Base-by-base conservation (phyloP, 139 green algal species). In the Bryopsis sp. region DNA sequence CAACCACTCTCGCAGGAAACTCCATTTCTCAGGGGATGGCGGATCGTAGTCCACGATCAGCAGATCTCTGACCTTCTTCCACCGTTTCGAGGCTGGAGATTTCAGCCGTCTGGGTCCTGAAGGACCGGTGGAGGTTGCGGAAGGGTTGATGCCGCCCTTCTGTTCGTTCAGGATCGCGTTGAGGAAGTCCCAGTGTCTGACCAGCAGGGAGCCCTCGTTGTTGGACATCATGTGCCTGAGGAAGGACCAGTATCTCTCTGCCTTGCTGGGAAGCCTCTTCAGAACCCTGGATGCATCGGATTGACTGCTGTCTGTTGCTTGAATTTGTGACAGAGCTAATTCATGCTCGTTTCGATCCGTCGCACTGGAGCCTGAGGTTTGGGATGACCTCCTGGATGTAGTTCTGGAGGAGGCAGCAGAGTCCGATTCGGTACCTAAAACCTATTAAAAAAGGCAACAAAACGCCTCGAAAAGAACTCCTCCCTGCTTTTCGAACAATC, bases 131-230 rank as follows among this genome's bases (percentile, higher is more conserved):
- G n/a, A n/a, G n/a, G n/a, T n/a, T n/a, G n/a, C n/a, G n/a, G n/a
- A n/a, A n/a, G n/a, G n/a, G n/a, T n/a, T n/a, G 15, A 50, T 50
- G 11, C 15, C 43, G 11, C 43, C 43, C 15, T 33, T 63, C 19
- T 7, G 11, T 35, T 63, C 54, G 7, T 63, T 63, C 54, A 63
- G 7, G n/a, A 63, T 15, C 7, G 11, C n/a, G n/a, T n/a, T 19
- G 11, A 63, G n/a, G n/a, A 63, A 63, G n/a, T 63, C n/a, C 54
- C 54, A 63, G n/a, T 63, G 54, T 29, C n/a, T 63, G 54, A 35
- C 54, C 24, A 63, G 15, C 15, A 63, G 11, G 24, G 54, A 63
- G n/a, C 54, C 26, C 19, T 29, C n/a, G 24, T 29, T 19, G n/a
- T 19, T 63, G 7, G 11, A 33, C 26, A 63, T 29, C 54, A 54